Percentiles rank a stretch among this genome's conserved stretches.
These are phyloP conservation scores for Hypoxylon lenormandii DNA, from an alignment of 495 filamentous ascomycete genomes.

Conservation along the genomic window DNA sequence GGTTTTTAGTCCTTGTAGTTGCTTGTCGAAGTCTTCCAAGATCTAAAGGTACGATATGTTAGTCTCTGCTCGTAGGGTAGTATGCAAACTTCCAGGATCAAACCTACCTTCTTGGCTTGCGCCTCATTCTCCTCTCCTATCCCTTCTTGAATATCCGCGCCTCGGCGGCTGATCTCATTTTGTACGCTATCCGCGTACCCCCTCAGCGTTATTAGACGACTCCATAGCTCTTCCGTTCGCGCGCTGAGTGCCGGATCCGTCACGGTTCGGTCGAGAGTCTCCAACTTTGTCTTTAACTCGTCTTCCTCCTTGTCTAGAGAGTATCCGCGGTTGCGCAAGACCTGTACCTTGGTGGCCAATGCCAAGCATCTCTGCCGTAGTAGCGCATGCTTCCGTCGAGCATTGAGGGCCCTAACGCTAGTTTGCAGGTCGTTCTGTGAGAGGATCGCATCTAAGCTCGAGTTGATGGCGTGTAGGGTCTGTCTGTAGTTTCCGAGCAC, in stretches of 20 bases:
- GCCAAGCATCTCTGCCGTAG: slow-evolving; percentile 83
- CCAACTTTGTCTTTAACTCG: slow-evolving; percentile 84
- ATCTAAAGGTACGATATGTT: slow-evolving; percentile 67
- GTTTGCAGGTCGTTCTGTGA: slow-evolving; percentile 84
- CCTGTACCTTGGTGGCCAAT: slow-evolving; percentile 90
- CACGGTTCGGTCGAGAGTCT: slow-evolving; percentile 76
- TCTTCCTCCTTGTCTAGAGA: slow-evolving; percentile 92
- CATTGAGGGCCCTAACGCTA: slow-evolving; percentile 81
- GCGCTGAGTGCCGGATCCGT: slow-evolving; percentile 87
- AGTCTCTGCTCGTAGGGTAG: slow-evolving; percentile 35
- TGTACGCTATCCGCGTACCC: slow-evolving; percentile 82
- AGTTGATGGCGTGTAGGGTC: slow-evolving; percentile 92
- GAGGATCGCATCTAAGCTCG: slow-evolving; percentile 79
- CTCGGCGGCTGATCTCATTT: slow-evolving; percentile 77
- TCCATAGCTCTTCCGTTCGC: slow-evolving; percentile 95
- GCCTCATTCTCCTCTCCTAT: slow-evolving; percentile 68
- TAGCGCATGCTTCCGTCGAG: slow-evolving; percentile 80
- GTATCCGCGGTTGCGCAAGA: slow-evolving; percentile 90
- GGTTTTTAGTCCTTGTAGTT: slow-evolving; percentile 84
- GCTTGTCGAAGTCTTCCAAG: slow-evolving; percentile 87
- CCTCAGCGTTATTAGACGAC: slow-evolving; percentile 84
- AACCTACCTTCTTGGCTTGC: slow-evolving; percentile 81
- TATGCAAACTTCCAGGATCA: background rate
- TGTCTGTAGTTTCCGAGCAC: slow-evolving; percentile 77
- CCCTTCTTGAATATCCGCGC: slow-evolving; percentile 67